Conservation (phyloP, 1,139 yeast species). For the Lodderomyces pseudojiufengensis region DNA sequence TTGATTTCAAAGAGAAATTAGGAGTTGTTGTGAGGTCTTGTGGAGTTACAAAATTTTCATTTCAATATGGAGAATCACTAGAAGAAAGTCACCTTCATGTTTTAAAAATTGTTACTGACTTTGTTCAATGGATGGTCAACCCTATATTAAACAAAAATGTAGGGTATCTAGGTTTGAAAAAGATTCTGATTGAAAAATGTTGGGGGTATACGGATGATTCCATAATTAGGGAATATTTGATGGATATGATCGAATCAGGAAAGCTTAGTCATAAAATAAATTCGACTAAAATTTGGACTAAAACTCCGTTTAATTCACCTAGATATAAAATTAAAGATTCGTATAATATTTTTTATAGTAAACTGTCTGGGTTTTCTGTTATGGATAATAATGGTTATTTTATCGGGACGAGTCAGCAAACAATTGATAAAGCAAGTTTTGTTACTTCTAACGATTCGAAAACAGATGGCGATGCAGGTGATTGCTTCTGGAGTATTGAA, state of each 20-base stretch:
- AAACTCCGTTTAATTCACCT: conserved; percentile 23
- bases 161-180: conserved; percentile 8
- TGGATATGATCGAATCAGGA: conserved; percentile 2
- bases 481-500: conserved; percentile 30
- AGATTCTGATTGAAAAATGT: conserved; percentile 23
- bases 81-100: conserved; percentile 28
- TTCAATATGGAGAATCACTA: conserved; percentile 30
- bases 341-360: conserved; percentile 10
- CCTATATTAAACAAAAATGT: neutral
- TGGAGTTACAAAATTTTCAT: conserved; percentile 15
- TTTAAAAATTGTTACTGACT: conserved; percentile 19
- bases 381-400: conserved; percentile 8
- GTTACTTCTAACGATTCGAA: conserved; percentile 3
- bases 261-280: neutral
- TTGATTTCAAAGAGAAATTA: conserved; percentile 12
- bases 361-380: conserved; percentile 6
- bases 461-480: conserved; percentile 1
- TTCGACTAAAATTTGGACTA: conserved; percentile 15
- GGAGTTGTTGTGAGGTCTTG: conserved; percentile 14
- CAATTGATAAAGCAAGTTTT: conserved; percentile 6
- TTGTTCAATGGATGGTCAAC: conserved; percentile 15
- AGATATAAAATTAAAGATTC: conserved; percentile 19
- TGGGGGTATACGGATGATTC: conserved; percentile 34
- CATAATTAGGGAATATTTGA: conserved; percentile 19
- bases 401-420: conserved; percentile 7